Conservation (phyloP, 23 red algal species). For the Porphyridium purpureum region DNA sequence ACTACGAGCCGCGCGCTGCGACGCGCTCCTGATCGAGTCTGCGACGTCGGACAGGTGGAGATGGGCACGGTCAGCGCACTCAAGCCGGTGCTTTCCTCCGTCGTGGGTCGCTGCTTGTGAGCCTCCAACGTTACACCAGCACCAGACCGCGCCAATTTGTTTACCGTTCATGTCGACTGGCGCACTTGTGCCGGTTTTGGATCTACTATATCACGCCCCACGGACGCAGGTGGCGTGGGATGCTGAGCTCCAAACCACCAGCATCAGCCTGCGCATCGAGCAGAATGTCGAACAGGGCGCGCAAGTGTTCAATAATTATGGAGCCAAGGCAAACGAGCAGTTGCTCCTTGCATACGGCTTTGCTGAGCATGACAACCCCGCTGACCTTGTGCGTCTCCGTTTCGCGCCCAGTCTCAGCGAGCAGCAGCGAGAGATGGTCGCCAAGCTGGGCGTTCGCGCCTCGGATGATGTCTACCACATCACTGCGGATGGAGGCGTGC, state of each 20-base stretch:
- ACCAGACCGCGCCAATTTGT: no score
- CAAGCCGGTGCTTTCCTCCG: background rate
- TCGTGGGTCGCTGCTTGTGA: background rate
- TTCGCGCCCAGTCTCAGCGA: no score
- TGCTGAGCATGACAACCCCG: background rate
- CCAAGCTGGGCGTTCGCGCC: no score
- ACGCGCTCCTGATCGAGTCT: background rate
- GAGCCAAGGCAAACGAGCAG: constrained; percentile 1
- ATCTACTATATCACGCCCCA: background rate
- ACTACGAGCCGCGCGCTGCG: background rate
- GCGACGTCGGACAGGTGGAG: background rate
- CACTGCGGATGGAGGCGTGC: no score
- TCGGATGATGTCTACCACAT: no score
- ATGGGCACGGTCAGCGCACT: background rate
- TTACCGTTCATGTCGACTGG: no score
- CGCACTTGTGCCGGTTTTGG: background rate
- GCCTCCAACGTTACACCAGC: no score
- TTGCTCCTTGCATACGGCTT: background rate
- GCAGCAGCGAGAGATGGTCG: no score
- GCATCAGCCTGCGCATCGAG: background rate
- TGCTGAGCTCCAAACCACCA: background rate
- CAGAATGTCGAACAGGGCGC: background rate
- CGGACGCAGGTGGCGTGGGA: background rate
- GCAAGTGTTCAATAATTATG: background rate
- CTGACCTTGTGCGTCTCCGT: background rate